Evolutionary conservation across 495 filamentous ascomycete genomes (phyloP).

Genomic region (Aspergillus funiculosus): DNA sequence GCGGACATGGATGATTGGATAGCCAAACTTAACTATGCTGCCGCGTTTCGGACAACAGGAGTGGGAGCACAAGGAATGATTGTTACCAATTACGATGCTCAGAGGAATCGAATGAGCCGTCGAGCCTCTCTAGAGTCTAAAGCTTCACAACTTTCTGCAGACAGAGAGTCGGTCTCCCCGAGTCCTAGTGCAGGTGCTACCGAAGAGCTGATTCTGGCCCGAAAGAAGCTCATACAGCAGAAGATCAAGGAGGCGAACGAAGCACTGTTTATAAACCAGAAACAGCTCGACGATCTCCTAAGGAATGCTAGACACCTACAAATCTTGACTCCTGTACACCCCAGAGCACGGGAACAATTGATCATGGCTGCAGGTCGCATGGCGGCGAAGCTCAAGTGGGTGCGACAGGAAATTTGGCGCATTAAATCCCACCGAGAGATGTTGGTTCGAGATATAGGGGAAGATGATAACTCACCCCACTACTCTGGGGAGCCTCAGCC

Average conservation of each 20-base stretch:
- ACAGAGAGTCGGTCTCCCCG: conserved; percentile 39
- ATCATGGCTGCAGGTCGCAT: conserved; percentile 78
- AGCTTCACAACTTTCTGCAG: conserved; percentile 24
- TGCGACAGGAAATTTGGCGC: conserved; percentile 87
- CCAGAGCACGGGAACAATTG: conserved; percentile 78
- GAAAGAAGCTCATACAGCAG: conserved; percentile 72
- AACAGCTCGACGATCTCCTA: conserved; percentile 72
- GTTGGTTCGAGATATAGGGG: conserved; percentile 73
- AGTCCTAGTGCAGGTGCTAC: conserved; percentile 75
- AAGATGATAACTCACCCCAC: conserved; percentile 46
- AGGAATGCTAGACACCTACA: conserved; percentile 90
- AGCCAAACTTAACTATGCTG: conserved; percentile 91
- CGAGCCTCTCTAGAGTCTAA: conserved; percentile 51
- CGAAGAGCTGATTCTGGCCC: conserved; percentile 72
- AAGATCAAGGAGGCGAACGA: conserved; percentile 82
- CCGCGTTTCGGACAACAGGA: conserved; percentile 87
- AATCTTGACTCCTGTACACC: conserved; percentile 80
- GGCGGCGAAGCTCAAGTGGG: conserved; percentile 88
- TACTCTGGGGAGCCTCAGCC: conserved; percentile 19
- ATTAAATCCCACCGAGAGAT: conserved; percentile 88
- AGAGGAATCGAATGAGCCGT: conserved; percentile 66
- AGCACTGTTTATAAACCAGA: conserved; percentile 64
- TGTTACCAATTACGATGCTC: conserved; percentile 78
- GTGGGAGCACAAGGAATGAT: conserved; percentile 85
- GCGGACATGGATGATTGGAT: conserved; percentile 96